A percentile compares a stretch with the other conserved stretches of the same genome.
Evolutionary conservation across 202 grass and related monocot genomes (phyloP).

Genomic region (Cymbopogon flexuosus): DNA sequence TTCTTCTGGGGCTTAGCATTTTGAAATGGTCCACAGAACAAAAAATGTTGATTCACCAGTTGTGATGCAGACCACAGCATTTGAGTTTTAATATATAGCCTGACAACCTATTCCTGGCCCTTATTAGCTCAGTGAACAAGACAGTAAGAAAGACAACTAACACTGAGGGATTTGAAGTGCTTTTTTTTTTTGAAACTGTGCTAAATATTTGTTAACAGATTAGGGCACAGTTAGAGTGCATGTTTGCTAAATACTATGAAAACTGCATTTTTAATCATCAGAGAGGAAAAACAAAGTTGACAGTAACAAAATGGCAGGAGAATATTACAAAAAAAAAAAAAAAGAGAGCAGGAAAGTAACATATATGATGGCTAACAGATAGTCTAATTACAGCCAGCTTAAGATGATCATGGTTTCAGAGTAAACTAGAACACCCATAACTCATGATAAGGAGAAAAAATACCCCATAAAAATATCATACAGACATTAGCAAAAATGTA

Average conservation of each 20-base stretch:
- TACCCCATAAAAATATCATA: not conserved
- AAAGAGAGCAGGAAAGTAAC: not conserved
- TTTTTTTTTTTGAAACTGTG: too few species aligned
- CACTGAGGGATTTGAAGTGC: not conserved
- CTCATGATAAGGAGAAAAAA: not conserved
- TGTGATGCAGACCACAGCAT: not conserved
- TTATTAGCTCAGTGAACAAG: not conserved
- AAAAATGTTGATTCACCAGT: not conserved
- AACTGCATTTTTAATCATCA: not conserved
- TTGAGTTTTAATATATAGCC: not conserved
- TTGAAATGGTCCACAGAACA: not conserved
- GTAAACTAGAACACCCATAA: not conserved
- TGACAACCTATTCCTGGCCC: not conserved
- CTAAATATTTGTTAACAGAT: not conserved
- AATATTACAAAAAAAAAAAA: not conserved
- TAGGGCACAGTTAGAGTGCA: not conserved
- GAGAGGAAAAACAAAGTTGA: not conserved
- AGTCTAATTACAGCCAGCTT: not conserved
- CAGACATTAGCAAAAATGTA: not conserved
- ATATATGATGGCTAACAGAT: not conserved
- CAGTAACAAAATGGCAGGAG: not conserved
- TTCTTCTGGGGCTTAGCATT: not conserved
- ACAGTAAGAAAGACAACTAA: not conserved
- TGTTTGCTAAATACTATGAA: not conserved
- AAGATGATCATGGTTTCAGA: not conserved